Evolutionary conservation across 1,139 yeast genomes (phyloP), one percentile per base, ranked within the genome.

Genomic region (Taiozyma sp.): DNA sequence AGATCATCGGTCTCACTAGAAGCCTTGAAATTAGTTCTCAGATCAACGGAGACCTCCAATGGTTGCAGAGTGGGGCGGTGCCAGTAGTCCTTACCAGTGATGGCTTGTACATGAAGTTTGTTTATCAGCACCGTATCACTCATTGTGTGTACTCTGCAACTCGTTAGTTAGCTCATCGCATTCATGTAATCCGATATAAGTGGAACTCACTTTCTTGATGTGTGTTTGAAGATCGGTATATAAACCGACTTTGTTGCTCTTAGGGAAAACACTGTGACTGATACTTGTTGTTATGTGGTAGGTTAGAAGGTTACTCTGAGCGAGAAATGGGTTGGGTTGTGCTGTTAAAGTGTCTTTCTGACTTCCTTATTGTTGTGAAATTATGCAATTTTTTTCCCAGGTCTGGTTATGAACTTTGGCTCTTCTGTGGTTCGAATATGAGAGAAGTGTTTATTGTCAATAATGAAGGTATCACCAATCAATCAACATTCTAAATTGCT

Each of bases 51-150:
- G 11, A 88, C 73, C 7, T 72, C 66, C 26, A 88, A 75, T 7
- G 91, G 91, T 63, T 88, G 96, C 3, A 85, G 79, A 10, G 80
- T 76, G 1, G 83, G 79, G 52, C 87, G 73, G 55, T 77, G 77
- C 95, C 95, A 88, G 30, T 85, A 86, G 66, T 87, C 95, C 22
- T 79, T 76, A 1, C 95, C 95, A 1, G 85, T 78, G 44, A 81
- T 74, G 9, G 91, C 87, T 37, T 80, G 76, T 32, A 85, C 79
- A 10, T 79, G 75, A 45, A 86, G 71, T 46, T 79, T 79, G 39
- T 56, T 56, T 40, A 59, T 59, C 41, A 58, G 56, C 30, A 59
- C 62, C 9, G 50, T 53, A 50, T 59, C 62, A 22, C 43, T 45
- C 44, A 44, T 46, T 19, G 43, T 45, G 37, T 24, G 24, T 37